Conservation (phyloP, 2,329 filamentous ascomycete genomes). For the Pestalotiopsis sp. region DNA sequence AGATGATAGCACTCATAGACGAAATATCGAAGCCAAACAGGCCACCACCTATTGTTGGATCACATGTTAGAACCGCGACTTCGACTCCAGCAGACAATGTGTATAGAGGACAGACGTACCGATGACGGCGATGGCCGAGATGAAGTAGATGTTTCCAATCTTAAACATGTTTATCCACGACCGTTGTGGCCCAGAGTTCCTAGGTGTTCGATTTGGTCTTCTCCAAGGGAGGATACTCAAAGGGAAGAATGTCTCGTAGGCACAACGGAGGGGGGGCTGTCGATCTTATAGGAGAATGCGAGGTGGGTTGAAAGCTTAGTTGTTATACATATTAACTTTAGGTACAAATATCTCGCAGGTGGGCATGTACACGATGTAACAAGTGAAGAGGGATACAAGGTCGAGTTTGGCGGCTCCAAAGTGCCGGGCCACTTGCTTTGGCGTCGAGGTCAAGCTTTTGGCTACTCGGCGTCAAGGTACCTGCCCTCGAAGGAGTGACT, state of each 20-base stretch:
- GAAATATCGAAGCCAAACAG: slow-evolving; percentile 48
- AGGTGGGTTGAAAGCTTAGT: not conserved
- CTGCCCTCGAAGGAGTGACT: not conserved
- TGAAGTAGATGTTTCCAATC: slow-evolving; percentile 44
- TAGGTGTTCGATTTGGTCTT: not conserved
- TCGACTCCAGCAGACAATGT: not conserved
- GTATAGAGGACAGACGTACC: slow-evolving; percentile 28
- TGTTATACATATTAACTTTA: not conserved
- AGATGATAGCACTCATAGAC: slow-evolving; percentile 48
- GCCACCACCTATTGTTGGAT: slow-evolving; percentile 33
- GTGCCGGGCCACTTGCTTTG: not conserved
- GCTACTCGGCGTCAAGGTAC: not conserved
- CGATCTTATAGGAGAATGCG: slow-evolving; percentile 8
- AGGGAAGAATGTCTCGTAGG: not conserved
- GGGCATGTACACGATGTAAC: not conserved
- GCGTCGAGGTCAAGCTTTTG: not conserved
- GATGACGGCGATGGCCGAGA: slow-evolving; percentile 45
- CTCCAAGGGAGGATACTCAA: not conserved
- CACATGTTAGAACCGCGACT: not conserved
- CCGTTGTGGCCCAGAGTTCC: slow-evolving; percentile 2
- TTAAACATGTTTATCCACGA: slow-evolving; percentile 27
- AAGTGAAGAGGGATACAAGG: not conserved
- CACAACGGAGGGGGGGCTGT: slow-evolving; percentile 1
- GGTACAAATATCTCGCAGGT: not conserved
- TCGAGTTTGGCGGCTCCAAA: slow-evolving; percentile 1